Evolutionary conservation across 2,329 filamentous ascomycete species (phyloP).

Genomic region (Phialophora tarda): DNA sequence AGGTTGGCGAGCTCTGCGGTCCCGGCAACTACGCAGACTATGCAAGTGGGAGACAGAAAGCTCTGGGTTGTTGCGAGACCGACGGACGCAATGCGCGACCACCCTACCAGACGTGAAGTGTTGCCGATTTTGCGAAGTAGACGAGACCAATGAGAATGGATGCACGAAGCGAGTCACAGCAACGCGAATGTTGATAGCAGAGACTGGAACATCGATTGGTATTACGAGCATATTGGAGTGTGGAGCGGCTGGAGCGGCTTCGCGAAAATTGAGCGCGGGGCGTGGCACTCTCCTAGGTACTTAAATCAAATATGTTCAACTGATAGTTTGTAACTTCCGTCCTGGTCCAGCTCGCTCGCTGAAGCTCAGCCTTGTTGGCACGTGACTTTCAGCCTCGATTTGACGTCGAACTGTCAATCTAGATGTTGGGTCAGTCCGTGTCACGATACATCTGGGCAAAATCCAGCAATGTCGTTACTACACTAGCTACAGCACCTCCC

Average conservation of each 20-base stretch:
- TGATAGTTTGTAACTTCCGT: background rate
- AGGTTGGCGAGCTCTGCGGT: background rate
- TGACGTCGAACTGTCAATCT: background rate
- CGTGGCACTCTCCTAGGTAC: conserved; percentile 1
- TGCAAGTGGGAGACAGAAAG: background rate
- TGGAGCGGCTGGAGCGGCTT: background rate
- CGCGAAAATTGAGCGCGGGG: background rate
- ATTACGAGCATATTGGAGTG: conserved; percentile 8
- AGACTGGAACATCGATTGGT: conserved; percentile 21
- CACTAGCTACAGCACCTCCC: background rate
- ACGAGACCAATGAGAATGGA: conserved; percentile 18
- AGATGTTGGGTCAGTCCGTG: background rate
- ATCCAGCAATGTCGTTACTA: background rate
- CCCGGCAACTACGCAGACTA: background rate
- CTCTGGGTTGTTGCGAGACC: background rate
- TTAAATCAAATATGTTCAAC: background rate
- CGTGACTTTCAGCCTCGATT: background rate
- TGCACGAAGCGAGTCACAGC: conserved; percentile 21
- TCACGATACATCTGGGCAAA: background rate
- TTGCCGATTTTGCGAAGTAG: conserved; percentile 5
- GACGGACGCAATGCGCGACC: background rate
- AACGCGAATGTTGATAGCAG: conserved; percentile 20
- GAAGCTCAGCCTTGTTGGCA: background rate
- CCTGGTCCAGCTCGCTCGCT: background rate
- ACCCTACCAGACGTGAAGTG: conserved; percentile 3